Base-by-base conservation (phyloP, 1,284 basidiomycete genomes). In the Pisolithus thermaeus region DNA sequence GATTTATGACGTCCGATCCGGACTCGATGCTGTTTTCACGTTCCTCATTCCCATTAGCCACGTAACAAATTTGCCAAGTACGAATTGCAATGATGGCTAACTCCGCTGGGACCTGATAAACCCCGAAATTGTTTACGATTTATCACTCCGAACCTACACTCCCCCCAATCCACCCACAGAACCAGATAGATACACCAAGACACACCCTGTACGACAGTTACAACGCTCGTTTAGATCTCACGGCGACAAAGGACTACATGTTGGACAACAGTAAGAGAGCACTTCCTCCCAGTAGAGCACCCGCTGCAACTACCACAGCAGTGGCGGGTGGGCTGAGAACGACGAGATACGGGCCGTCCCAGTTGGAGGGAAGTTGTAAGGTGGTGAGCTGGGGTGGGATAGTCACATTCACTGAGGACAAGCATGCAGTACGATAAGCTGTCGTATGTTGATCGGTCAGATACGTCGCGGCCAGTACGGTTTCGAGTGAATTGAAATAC, bases 341-440 rank as follows among this genome's bases (percentile, higher is more conserved):
- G 16, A 71, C 66, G 16, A 72, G 76, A 49, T 72, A 70, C 7
- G 81, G 81, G 1, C 84, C 84, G 56, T 84, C 74, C 84, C 83
- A 87, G 57, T 60, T 66, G 0, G 66, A 39, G 5, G 83, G 77
- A 16, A 80, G 62, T 0, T 61, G 53, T 28, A 87, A 70, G 1
- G 70, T 67, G 18, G 73, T 67, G 41, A 69, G 59, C 12, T 67
- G 64, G 4, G 69, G 46, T 12, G 69, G 56, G 44, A 81, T 53
- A 16, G 67, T 70, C 22, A 71, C 40, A 41, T 76, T 75, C 43
- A 61, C 58, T 0, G 62, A 55, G 1, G 56, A 55, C 35, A 48
- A 52, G 61, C 81, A 84, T 0, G 73, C 71, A n/a, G 69, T 55
- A 6, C 68, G 61, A 56, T 83, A 84, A 11, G 73, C 80, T 84